Conservation (phyloP, 129 eudicot species). For the Pittosporum tobira region DNA sequence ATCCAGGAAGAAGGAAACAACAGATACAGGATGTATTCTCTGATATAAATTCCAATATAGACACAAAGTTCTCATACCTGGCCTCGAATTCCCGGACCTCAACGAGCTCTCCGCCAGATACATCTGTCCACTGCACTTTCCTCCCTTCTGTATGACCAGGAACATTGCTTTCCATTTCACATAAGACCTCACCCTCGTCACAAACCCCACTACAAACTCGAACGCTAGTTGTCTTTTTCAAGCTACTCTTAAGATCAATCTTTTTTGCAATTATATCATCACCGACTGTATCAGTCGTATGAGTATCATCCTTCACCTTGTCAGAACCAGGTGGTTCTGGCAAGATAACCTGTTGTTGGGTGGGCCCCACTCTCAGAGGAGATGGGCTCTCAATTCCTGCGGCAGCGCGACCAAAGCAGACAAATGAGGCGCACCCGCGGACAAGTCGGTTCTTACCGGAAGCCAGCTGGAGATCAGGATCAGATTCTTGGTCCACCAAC, state of each 20-base stretch:
- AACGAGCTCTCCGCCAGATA: slow-evolving; percentile 75
- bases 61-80: slow-evolving; percentile 41
- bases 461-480: slow-evolving; percentile 80
- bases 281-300: slow-evolving; percentile 24
- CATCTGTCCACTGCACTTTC: slow-evolving; percentile 82
- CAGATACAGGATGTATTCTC: background rate
- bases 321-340: slow-evolving; percentile 21
- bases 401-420: slow-evolving; percentile 76
- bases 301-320: slow-evolving; percentile 29
- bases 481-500: slow-evolving; percentile 69
- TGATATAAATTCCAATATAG: background rate
- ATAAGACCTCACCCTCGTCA: slow-evolving; percentile 18
- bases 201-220: slow-evolving; percentile 16
- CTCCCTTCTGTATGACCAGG: slow-evolving; percentile 32
- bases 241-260: slow-evolving; percentile 59
- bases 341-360: slow-evolving; percentile 39
- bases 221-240: slow-evolving; percentile 33
- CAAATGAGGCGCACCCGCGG: slow-evolving; percentile 82
- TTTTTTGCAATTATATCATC: slow-evolving; percentile 20
- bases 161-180: slow-evolving; percentile 19
- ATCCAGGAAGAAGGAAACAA: background rate
- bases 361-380: slow-evolving; percentile 67
- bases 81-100: slow-evolving; percentile 83
- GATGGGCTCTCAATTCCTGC: slow-evolving; percentile 62
- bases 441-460: slow-evolving; percentile 50